Evolutionary conservation across 306 rosid genomes (phyloP).

Genomic region (Abrus precatorius): DNA sequence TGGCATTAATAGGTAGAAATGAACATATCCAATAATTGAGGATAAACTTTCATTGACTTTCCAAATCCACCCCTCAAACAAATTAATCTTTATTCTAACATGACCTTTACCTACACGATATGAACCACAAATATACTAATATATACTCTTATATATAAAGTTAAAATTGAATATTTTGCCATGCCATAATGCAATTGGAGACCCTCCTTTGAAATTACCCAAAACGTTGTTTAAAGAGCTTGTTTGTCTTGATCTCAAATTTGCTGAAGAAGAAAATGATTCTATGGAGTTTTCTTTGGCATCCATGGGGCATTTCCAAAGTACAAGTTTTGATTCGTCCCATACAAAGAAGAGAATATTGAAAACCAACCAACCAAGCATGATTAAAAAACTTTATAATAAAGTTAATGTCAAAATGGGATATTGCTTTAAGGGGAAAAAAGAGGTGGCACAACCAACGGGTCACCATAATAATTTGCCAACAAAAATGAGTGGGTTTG

Average conservation of each 20-base stretch:
- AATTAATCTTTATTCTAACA: neutral
- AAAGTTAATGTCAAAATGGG: slow-evolving; percentile 28
- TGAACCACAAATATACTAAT: slow-evolving; percentile 1
- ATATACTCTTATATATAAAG: neutral
- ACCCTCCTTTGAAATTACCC: slow-evolving; percentile 9
- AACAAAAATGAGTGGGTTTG: slow-evolving; percentile 57
- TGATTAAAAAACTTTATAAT: slow-evolving; percentile 24
- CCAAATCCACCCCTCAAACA: neutral
- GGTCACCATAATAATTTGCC: slow-evolving; percentile 36
- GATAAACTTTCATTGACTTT: slow-evolving; percentile 12
- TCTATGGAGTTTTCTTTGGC: neutral
- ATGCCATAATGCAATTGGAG: neutral
- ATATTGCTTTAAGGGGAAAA: slow-evolving; percentile 39
- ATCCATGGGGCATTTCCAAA: neutral
- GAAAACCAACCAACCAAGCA: slow-evolving; percentile 1
- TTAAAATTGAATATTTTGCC: slow-evolving; percentile 8
- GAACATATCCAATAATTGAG: neutral
- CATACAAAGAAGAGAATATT: slow-evolving; percentile 10
- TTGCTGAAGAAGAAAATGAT: neutral
- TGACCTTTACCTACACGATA: neutral
- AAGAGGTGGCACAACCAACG: slow-evolving; percentile 38
- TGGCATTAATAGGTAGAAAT: neutral
- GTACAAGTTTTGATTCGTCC: neutral
- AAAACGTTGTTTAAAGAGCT: neutral
- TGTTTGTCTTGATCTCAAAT: slow-evolving; percentile 9